Conservation (phyloP, 768 basidiomycete genomes). For the Tulasnella sp. region DNA sequence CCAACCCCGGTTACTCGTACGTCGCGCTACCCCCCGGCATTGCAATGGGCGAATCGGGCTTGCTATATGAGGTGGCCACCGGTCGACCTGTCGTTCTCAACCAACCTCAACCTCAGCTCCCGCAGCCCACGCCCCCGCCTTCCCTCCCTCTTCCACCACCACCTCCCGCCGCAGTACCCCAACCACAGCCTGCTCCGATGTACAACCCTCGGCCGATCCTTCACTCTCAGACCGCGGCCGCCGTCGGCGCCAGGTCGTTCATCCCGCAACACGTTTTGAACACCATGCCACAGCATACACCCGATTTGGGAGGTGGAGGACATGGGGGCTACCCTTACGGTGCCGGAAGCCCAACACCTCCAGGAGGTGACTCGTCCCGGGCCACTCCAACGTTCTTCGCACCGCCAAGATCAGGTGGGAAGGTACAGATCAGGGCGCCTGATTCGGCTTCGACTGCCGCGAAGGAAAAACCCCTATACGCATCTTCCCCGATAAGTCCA, state of each 20-base stretch:
- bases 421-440: conserved; percentile 65
- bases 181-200: conserved; percentile 25
- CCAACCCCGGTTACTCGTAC: conserved; percentile 57
- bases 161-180: background rate
- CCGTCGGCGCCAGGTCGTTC: conserved; percentile 27
- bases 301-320: too few relatives aligned
- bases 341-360: conserved; percentile 50
- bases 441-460: too few relatives aligned
- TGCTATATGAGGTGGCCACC: conserved; percentile 73
- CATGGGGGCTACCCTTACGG: background rate
- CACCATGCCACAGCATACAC: background rate
- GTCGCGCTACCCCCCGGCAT: conserved; percentile 52
- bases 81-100: conserved; percentile 64
- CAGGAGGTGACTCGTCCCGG: conserved; percentile 50
- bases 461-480: too few relatives aligned
- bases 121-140: conserved; percentile 18
- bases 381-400: conserved; percentile 57
- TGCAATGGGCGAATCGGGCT: conserved; percentile 59
- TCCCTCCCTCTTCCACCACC: background rate
- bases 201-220: conserved; percentile 53
- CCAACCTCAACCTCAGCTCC: conserved; percentile 17
- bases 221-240: conserved; percentile 37
- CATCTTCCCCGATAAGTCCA: too few relatives aligned
- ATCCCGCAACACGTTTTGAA: conserved; percentile 45
- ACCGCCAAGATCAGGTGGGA: conserved; percentile 57